A percentile compares a stretch with the other conserved stretches of the same genome.
These are phyloP conservation scores for Aspergillus pseudoviridinutans DNA, from an alignment of 2,329 filamentous ascomycete species.

Conservation along the genomic window DNA sequence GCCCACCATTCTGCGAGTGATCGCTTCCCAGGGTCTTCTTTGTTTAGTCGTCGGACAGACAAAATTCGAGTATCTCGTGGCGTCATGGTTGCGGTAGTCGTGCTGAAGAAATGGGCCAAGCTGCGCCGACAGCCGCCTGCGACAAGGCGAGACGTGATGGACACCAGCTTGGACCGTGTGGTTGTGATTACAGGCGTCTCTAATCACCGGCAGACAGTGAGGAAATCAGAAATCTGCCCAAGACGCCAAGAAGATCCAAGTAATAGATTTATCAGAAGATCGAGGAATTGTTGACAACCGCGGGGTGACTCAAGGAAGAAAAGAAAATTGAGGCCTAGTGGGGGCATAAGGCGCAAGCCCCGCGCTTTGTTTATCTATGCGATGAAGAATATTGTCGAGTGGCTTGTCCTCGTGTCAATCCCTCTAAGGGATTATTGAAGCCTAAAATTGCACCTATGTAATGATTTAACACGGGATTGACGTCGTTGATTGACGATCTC, in stretches of 20 bases:
- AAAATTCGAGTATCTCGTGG: conserved; percentile 31
- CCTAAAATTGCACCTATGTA: not conserved
- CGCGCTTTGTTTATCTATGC: not conserved
- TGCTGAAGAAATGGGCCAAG: conserved; percentile 21
- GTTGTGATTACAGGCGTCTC: not conserved
- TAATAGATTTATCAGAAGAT: not conserved
- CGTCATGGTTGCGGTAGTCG: conserved; percentile 20
- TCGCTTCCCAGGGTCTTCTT: conserved; percentile 27
- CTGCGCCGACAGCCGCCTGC: conserved; percentile 30
- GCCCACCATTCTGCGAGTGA: conserved; percentile 40
- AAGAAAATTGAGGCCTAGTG: not conserved
- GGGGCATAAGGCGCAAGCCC: not conserved
- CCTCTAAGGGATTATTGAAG: not conserved
- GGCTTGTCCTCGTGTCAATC: not conserved
- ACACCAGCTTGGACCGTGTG: conserved; percentile 25
- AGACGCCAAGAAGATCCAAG: not conserved
- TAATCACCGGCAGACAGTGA: not conserved
- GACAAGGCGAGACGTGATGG: conserved; percentile 18
- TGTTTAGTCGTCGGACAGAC: conserved; percentile 36
- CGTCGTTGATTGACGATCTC: not conserved
- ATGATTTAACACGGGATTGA: not conserved
- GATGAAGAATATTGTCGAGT: not conserved
- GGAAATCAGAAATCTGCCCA: not conserved
- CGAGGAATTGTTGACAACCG: not conserved
- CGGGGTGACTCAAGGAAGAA: not conserved